These are phyloP conservation scores for Populus pruinosa DNA, from an alignment of 345 rosid species.

Conservation along the genomic window DNA sequence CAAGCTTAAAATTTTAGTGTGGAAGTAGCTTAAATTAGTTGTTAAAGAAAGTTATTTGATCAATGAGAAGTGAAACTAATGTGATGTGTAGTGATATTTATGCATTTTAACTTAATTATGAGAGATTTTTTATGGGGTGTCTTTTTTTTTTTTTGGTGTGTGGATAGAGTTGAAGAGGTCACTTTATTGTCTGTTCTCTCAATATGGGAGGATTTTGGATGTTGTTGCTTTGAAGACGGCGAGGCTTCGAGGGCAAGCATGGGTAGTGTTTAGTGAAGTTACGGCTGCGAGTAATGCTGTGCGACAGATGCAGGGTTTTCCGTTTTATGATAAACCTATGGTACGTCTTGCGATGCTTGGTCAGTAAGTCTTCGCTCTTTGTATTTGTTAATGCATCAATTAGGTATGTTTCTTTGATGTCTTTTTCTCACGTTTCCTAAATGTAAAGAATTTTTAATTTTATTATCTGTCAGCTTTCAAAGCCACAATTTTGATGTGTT, in stretches of 20 bases:
- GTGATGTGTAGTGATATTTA: background rate
- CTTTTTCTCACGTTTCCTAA: background rate
- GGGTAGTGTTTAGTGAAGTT: conserved; percentile 91
- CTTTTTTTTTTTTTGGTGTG: background rate
- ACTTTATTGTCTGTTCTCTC: conserved; percentile 89
- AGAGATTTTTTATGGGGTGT: background rate
- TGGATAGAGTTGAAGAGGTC: conserved; percentile 88
- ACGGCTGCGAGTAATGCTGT: conserved; percentile 91
- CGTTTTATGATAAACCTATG: conserved; percentile 96
- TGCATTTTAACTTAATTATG: background rate
- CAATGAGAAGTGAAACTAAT: background rate
- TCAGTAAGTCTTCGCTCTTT: background rate
- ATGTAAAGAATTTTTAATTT: background rate
- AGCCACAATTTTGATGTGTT: background rate
- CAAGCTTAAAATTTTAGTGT: background rate
- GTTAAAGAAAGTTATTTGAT: background rate
- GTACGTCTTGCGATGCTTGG: conserved; percentile 35
- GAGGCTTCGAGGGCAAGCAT: conserved; percentile 95
- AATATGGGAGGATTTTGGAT: conserved; percentile 93
- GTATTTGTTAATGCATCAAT: background rate
- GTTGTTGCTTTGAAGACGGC: conserved; percentile 96
- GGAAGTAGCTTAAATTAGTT: background rate
- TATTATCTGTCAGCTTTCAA: background rate
- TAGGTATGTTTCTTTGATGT: background rate
- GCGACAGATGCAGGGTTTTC: conserved; percentile 96